phyloP scores from a whole-genome alignment of 2,329 filamentous ascomycete species.

The Xylariales sp. region DNA sequence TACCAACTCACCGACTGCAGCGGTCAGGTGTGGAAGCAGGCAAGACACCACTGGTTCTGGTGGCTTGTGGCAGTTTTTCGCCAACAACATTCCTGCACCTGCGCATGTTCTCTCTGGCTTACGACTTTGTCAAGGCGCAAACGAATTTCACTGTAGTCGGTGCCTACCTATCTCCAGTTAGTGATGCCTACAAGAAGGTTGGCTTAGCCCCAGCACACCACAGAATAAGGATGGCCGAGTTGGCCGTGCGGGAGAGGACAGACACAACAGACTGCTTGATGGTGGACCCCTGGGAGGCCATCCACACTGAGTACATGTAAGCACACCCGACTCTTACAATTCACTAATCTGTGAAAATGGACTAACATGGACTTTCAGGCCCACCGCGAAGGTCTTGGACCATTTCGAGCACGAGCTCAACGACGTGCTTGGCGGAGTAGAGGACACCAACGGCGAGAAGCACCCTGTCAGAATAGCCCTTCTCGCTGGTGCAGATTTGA shows the following conservation, averaged over 20 bases:
- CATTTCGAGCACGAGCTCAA: constrained; percentile 93
- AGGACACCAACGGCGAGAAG: constrained; percentile 60
- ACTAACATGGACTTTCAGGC: constrained; percentile 24
- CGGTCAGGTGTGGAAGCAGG: constrained; percentile 48
- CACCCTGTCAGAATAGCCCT: constrained; percentile 71
- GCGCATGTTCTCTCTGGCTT: constrained; percentile 85
- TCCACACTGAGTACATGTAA: constrained; percentile 71
- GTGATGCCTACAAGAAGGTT: constrained; percentile 68
- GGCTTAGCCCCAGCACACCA: constrained; percentile 71
- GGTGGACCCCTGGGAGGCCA: constrained; percentile 87
- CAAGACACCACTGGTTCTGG: constrained; percentile 61
- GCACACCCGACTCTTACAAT: too few relatives aligned
- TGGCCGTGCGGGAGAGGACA: constrained; percentile 71
- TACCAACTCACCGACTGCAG: constrained; percentile 57
- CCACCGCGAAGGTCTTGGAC: constrained; percentile 83
- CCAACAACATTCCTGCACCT: constrained; percentile 74
- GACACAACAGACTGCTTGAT: constrained; percentile 75
- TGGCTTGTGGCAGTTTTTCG: constrained; percentile 69
- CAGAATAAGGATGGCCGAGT: constrained; percentile 77
- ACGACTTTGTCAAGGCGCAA: constrained; percentile 72
- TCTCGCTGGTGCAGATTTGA: constrained; percentile 73
- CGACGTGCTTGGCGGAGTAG: constrained; percentile 67
- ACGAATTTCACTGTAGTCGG: constrained; percentile 80
- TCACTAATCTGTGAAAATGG: background rate
- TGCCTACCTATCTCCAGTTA: constrained; percentile 76